Evolutionary conservation across 257 asterid species (phyloP).

Genomic region (Parsonsia alboflavescens): DNA sequence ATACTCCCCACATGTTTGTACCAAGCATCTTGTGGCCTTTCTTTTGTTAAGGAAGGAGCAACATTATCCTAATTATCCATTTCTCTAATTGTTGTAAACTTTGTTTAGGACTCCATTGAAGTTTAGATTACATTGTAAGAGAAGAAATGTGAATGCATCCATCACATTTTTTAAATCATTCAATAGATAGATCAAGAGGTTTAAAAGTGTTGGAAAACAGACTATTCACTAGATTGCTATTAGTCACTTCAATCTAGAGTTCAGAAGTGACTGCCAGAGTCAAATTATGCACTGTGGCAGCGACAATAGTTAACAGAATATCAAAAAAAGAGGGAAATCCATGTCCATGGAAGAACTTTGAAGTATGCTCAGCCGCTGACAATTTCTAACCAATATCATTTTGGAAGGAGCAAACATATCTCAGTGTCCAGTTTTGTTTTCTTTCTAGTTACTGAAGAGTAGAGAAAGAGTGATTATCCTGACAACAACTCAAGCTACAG

Average conservation of each 20-base stretch:
- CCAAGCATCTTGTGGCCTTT: not conserved
- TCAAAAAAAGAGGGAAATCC: too few relatives aligned
- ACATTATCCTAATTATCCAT: too few relatives aligned
- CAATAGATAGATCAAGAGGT: not conserved
- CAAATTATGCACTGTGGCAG: too few relatives aligned
- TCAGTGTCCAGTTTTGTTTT: too few relatives aligned
- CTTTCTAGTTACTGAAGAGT: too few relatives aligned
- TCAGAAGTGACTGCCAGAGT: not conserved
- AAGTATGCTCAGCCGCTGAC: too few relatives aligned
- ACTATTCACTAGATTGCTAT: not conserved
- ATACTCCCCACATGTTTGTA: not conserved
- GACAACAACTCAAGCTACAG: too few relatives aligned
- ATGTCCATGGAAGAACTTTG: too few relatives aligned
- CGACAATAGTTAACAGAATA: too few relatives aligned
- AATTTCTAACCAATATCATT: too few relatives aligned
- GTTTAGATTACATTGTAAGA: not conserved
- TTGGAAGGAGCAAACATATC: too few relatives aligned
- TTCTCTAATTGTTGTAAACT: not conserved
- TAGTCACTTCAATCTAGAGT: not conserved
- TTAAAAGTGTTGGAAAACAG: not conserved
- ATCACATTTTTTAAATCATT: not conserved
- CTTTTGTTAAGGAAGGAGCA: not conserved
- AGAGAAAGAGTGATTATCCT: too few relatives aligned
- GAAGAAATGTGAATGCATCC: not conserved
- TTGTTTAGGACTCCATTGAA: not conserved